Conservation (phyloP, 148 eudicot genomes). For the Linanthus parryae region DNA sequence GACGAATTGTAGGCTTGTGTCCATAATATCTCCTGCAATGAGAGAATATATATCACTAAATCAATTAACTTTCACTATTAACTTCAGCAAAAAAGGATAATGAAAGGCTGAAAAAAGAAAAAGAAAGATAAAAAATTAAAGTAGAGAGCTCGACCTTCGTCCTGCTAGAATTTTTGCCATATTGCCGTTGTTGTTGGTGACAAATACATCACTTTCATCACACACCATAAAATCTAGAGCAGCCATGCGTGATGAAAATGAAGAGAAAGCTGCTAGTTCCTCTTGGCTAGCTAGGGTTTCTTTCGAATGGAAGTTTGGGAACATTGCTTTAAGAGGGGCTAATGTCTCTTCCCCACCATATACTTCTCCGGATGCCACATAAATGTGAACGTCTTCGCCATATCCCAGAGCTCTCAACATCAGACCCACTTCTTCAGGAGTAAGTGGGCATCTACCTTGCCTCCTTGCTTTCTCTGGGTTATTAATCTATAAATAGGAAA, state of each 20-base stretch:
- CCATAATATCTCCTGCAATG: slow-evolving; percentile 86
- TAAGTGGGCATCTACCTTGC: slow-evolving; percentile 94
- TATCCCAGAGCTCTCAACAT: slow-evolving; percentile 96
- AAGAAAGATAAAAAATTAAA: background rate
- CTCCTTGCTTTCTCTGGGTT: slow-evolving; percentile 92
- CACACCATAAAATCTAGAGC: slow-evolving; percentile 94
- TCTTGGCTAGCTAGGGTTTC: slow-evolving; percentile 78
- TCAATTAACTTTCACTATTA: too few relatives aligned
- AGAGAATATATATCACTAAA: too few relatives aligned
- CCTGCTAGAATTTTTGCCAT: slow-evolving; percentile 99
- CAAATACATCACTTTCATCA: slow-evolving; percentile 98
- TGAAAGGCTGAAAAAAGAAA: background rate
- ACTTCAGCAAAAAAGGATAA: background rate
- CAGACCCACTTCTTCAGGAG: slow-evolving; percentile 97
- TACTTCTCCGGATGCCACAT: slow-evolving; percentile 96
- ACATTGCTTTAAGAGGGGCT: slow-evolving; percentile 82
- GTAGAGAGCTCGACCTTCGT: slow-evolving; percentile 45
- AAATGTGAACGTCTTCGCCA: slow-evolving; percentile 69
- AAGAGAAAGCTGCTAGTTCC: slow-evolving; percentile 68
- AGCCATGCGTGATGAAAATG: slow-evolving; percentile 97
- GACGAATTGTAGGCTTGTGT: slow-evolving; percentile 96
- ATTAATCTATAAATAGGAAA: slow-evolving; percentile 39
- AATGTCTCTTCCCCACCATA: slow-evolving; percentile 87
- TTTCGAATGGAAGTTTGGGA: slow-evolving; percentile 87
- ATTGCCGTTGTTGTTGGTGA: slow-evolving; percentile 94